These are phyloP conservation scores for Hemileccinum rubropunctum DNA, from an alignment of 768 basidiomycete species.

Conservation along the genomic window DNA sequence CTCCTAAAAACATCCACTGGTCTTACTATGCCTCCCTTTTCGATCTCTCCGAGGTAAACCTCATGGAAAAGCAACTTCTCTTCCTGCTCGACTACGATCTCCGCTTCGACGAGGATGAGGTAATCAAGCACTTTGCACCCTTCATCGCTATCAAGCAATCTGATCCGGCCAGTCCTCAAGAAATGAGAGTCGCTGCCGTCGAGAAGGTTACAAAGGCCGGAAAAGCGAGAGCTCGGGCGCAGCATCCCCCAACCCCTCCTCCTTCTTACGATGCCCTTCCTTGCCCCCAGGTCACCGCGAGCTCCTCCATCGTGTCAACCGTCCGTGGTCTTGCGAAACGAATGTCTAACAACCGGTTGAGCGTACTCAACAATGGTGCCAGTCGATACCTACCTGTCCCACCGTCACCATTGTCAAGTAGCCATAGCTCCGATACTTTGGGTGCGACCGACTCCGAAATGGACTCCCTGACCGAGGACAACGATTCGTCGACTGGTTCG, in stretches of 20 bases:
- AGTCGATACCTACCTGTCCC: conserved; percentile 19
- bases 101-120: conserved; percentile 83
- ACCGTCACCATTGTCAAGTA: conserved; percentile 34
- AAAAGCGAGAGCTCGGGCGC: conserved; percentile 50
- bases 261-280: conserved; percentile 36
- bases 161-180: conserved; percentile 31
- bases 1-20: conserved; percentile 96
- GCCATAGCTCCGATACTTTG: conserved; percentile 43
- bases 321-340: conserved; percentile 61
- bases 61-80: conserved; percentile 97
- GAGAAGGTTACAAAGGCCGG: conserved; percentile 54
- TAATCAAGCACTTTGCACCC: conserved; percentile 65
- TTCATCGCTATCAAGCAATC: conserved; percentile 45
- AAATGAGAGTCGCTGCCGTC: conserved; percentile 51
- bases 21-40: conserved; percentile 72
- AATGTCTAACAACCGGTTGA: conserved; percentile 43
- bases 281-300: conserved; percentile 18
- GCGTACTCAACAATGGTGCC: conserved; percentile 22
- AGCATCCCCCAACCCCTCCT: conserved; percentile 41
- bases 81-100: conserved; percentile 91
- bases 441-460: conserved; percentile 55
- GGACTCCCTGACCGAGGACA: conserved; percentile 62
- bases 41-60: conserved; percentile 78
- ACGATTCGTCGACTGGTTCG: conserved; percentile 53
- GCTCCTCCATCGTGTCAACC: conserved; percentile 47